phyloP scores from a whole-genome alignment of 1,284 basidiomycete genomes.

The Sphaerobolus stellatus region DNA sequence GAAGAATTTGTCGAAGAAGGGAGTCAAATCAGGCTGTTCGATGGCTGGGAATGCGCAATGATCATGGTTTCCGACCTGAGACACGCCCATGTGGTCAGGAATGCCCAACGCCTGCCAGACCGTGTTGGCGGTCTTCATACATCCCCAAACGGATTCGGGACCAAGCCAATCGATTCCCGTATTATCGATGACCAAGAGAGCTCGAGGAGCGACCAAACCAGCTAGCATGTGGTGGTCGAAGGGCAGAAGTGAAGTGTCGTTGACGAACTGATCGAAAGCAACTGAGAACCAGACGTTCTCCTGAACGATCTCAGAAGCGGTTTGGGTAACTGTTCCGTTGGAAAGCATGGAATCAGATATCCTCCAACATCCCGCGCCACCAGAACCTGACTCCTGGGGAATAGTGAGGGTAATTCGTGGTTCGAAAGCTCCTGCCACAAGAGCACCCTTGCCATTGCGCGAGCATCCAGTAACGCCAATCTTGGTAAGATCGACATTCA shows the following conservation, averaged over 20 bases:
- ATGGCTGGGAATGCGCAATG: slow-evolving; percentile 49
- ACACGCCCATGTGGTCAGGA: slow-evolving; percentile 46
- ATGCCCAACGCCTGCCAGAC: slow-evolving; percentile 48
- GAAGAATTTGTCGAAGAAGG: slow-evolving; percentile 55
- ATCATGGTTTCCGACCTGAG: slow-evolving; percentile 49
- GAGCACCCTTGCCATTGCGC: slow-evolving; percentile 54
- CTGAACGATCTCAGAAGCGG: slow-evolving; percentile 49
- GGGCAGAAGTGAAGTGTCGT: slow-evolving; percentile 41
- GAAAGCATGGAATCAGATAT: slow-evolving; percentile 45
- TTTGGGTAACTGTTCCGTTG: slow-evolving; percentile 41
- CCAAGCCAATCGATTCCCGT: slow-evolving; percentile 52
- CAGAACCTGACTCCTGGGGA: slow-evolving; percentile 57
- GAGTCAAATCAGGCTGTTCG: slow-evolving; percentile 17
- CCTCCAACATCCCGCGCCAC: slow-evolving; percentile 56
- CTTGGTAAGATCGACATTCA: slow-evolving; percentile 44
- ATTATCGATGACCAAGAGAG: slow-evolving; percentile 50
- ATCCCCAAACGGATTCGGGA: slow-evolving; percentile 45
- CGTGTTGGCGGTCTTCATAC: slow-evolving; percentile 48
- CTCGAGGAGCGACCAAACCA: slow-evolving; percentile 52
- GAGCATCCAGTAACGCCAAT: slow-evolving; percentile 58
- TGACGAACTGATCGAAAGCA: slow-evolving; percentile 46
- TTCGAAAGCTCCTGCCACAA: slow-evolving; percentile 55
- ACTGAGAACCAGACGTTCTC: slow-evolving; percentile 58
- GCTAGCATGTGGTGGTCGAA: slow-evolving; percentile 55
- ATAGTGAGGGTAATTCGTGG: slow-evolving; percentile 53